Evolutionary conservation across 805 yeast genomes (phyloP).

Genomic region (Starmerella cellae): DNA sequence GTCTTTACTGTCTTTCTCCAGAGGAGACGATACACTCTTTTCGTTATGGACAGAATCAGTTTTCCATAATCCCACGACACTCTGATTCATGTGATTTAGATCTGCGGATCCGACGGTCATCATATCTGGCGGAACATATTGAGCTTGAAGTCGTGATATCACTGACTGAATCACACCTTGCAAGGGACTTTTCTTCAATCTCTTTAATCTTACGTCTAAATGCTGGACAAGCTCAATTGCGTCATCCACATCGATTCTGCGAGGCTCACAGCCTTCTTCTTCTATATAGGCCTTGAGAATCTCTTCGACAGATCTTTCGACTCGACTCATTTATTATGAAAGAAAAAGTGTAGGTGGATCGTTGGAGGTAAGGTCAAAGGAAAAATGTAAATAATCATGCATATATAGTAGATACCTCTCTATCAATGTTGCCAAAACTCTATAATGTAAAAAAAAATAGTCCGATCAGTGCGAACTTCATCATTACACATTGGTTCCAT

Average conservation of each 20-base stretch:
- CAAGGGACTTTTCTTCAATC: slow-evolving; percentile 54
- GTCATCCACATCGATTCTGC: slow-evolving; percentile 11
- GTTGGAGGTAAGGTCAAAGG: too few relatives aligned
- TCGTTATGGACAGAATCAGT: slow-evolving; percentile 9
- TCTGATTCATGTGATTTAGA: slow-evolving; percentile 58
- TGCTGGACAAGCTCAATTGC: slow-evolving; percentile 35
- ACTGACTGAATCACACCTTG: slow-evolving; percentile 53
- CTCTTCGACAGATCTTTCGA: slow-evolving; percentile 22
- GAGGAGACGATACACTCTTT: slow-evolving; percentile 9
- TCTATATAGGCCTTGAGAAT: slow-evolving; percentile 23
- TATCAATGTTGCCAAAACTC: too few relatives aligned
- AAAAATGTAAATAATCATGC: too few relatives aligned
- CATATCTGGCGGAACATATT: slow-evolving; percentile 31
- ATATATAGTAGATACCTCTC: too few relatives aligned
- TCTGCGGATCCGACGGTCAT: slow-evolving; percentile 47
- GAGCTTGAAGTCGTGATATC: slow-evolving; percentile 41
- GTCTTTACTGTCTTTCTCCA: slow-evolving; percentile 3
- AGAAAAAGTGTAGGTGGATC: too few relatives aligned
- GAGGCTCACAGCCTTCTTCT: slow-evolving; percentile 30
- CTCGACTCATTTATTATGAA: slow-evolving; percentile 27
- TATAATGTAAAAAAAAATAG: background rate
- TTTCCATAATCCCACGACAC: slow-evolving; percentile 60
- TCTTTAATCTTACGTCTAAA: slow-evolving; percentile 50
- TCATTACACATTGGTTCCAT: too few relatives aligned
- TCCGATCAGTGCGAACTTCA: too few relatives aligned